Evolutionary conservation across 371 early-diverging fungal genomes (phyloP).

Genomic region (Mucor mucedo): DNA sequence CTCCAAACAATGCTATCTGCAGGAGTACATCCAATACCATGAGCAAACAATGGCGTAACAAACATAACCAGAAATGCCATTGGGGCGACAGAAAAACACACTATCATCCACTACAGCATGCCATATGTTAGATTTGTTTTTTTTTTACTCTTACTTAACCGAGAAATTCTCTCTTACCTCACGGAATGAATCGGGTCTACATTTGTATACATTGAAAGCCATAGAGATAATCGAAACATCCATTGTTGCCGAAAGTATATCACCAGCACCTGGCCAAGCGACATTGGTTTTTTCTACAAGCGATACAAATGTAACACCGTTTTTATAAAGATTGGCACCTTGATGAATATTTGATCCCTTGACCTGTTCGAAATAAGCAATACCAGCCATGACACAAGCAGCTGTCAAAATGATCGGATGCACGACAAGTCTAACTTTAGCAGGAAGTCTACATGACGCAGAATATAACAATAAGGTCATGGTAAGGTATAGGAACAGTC

Average conservation of each 20-base stretch:
- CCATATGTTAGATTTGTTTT: not conserved
- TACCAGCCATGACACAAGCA: constrained; percentile 28
- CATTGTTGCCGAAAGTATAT: constrained; percentile 34
- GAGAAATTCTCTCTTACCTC: constrained; percentile 17
- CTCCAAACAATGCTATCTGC: constrained; percentile 30
- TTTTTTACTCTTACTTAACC: not conserved
- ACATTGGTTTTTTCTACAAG: constrained; percentile 28
- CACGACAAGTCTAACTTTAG: constrained; percentile 12
- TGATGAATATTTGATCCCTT: constrained; percentile 31
- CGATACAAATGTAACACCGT: constrained; percentile 20
- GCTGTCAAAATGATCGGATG: constrained; percentile 36
- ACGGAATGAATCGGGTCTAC: constrained; percentile 18
- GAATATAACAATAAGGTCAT: constrained; percentile 26
- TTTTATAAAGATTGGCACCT: constrained; percentile 21
- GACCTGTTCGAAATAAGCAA: constrained; percentile 31
- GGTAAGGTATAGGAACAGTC: constrained; percentile 30
- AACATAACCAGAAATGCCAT: constrained; percentile 36
- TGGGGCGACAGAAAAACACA: constrained; percentile 22
- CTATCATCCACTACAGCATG: constrained; percentile 24
- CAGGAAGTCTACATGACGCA: constrained; percentile 22
- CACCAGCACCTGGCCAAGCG: constrained; percentile 42
- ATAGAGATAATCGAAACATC: constrained; percentile 40
- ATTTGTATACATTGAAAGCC: constrained; percentile 36
- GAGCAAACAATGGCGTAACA: constrained; percentile 40
- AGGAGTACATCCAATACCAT: constrained; percentile 31